phyloP scores from a whole-genome alignment of 2,329 filamentous ascomycete species.

The Aspergillus ibericus region DNA sequence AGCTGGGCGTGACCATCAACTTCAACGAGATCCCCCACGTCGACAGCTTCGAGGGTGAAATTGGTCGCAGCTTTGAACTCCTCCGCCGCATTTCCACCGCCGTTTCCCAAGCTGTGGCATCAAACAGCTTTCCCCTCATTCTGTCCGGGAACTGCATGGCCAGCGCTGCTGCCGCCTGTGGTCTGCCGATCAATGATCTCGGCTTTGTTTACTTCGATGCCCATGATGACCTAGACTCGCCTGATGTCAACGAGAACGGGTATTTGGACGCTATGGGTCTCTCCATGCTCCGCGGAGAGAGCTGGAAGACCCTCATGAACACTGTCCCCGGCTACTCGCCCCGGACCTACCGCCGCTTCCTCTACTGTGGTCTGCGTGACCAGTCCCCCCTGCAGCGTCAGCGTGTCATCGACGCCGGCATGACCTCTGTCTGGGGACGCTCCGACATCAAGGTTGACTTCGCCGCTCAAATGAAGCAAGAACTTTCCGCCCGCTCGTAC shows the following conservation, averaged over 20 bases:
- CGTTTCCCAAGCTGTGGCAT: conserved; percentile 28
- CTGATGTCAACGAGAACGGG: conserved; percentile 36
- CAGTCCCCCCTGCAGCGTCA: conserved; percentile 29
- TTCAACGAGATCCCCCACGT: conserved; percentile 31
- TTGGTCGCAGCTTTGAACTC: conserved; percentile 42
- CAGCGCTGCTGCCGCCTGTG: conserved; percentile 39
- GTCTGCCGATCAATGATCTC: conserved; percentile 28
- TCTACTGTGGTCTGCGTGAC: conserved; percentile 31
- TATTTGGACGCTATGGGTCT: conserved; percentile 42
- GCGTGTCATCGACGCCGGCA: conserved; percentile 32
- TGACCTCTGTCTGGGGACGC: conserved; percentile 36
- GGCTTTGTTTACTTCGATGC: conserved; percentile 47
- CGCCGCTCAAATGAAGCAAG: no score
- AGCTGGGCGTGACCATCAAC: conserved; percentile 24
- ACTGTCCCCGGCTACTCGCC: conserved; percentile 33
- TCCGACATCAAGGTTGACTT: no score
- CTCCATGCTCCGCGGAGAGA: conserved; percentile 38
- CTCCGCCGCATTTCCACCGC: conserved; percentile 38
- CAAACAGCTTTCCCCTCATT: conserved; percentile 39
- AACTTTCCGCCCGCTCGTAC: no score
- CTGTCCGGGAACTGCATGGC: conserved; percentile 44
- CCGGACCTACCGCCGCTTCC: conserved; percentile 16
- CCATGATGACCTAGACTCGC: conserved; percentile 45
- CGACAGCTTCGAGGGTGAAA: conserved; percentile 43
- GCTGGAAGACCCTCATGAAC: conserved; percentile 32